Evolutionary conservation across 768 basidiomycete species (phyloP), one percentile per base, ranked within the genome.

Genomic region (Leccinum subgranulosum): DNA sequence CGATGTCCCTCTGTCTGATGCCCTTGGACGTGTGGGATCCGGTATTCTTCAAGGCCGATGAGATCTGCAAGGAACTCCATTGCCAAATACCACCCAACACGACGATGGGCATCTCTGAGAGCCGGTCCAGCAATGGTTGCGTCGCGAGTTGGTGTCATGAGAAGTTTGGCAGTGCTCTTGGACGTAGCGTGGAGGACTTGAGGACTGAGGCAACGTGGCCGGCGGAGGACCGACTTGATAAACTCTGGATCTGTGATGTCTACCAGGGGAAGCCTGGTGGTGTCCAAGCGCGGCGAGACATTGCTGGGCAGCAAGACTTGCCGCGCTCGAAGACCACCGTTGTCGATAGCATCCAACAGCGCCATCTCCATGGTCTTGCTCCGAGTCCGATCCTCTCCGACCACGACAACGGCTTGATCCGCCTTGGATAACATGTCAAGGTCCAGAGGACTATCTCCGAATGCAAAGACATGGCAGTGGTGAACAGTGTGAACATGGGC

Each of bases 41-140:
- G 58, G 50, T 59, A 57, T 58, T 51, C 55, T 59, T 59, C 58
- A 27, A 59, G 55, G 55, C 58, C 58, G 46, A 59, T 58, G 55
- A 59, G 58, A 28, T 59, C 58, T 58, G 49, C 58, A 51, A 59
- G 55, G 58, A 59, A 59, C 55, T 59, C 58, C 58, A 57, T 59
- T 51, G 58, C 58, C 46, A 59, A 51, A 52, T 59, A 59, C 58
- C 58, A 59, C 45, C 58, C 58, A 57, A 59, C 58, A 51, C 58
- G 58, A 59, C 55, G 56, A 57, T 59, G 58, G 45, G 58, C 58
- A 31, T 57, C 55, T 57, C 58, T 59, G 58, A 59, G 58, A 51
- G 58, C 58, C 9, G 58, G 58, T 51, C 58, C 55, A 51, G 58
- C 55, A 48, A 59, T 59, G 49, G 58, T 57, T 58, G 58, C 58